Evolutionary conservation across 1,139 yeast genomes (phyloP).

Genomic region (Neolecta irregularis): DNA sequence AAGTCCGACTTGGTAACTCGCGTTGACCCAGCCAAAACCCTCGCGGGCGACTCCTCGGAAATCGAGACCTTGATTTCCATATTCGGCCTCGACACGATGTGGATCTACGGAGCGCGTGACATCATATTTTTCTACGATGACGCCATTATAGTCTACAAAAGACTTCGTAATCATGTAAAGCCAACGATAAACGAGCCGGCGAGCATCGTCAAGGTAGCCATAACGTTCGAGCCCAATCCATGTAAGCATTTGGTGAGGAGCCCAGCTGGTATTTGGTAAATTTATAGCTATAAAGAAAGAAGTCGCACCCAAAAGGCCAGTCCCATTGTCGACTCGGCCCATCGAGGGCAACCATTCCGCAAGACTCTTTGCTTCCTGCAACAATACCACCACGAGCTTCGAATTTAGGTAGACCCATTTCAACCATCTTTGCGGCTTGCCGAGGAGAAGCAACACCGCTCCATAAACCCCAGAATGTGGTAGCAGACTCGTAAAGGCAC

Average conservation of each 20-base stretch:
- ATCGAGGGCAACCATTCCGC: slow-evolving; percentile 55
- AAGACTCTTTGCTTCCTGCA: slow-evolving; percentile 63
- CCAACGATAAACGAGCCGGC: slow-evolving; percentile 77
- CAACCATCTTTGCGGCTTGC: slow-evolving; percentile 56
- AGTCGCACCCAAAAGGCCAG: slow-evolving; percentile 56
- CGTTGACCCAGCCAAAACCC: slow-evolving; percentile 92
- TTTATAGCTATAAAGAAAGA: background rate
- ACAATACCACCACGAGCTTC: slow-evolving; percentile 84
- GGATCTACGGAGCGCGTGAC: slow-evolving; percentile 75
- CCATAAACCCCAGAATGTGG: slow-evolving; percentile 90
- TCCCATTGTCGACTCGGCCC: slow-evolving; percentile 95
- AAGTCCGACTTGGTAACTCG: slow-evolving; percentile 65
- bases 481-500: slow-evolving; percentile 68
- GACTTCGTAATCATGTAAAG: slow-evolving; percentile 76
- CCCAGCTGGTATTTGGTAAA: slow-evolving; percentile 38
- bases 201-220: slow-evolving; percentile 50
- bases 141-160: slow-evolving; percentile 86
- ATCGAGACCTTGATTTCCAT: slow-evolving; percentile 90
- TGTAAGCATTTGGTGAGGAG: slow-evolving; percentile 90
- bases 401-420: slow-evolving; percentile 47
- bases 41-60: slow-evolving; percentile 90
- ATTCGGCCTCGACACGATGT: slow-evolving; percentile 87
- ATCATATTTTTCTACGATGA: slow-evolving; percentile 89
- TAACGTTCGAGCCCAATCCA: slow-evolving; percentile 77
- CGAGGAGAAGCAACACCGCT: slow-evolving; percentile 53